A percentile compares a stretch with the other conserved stretches of the same genome.
Conservation (phyloP, 2,329 filamentous ascomycete species). For the Claviceps humidiphila region DNA sequence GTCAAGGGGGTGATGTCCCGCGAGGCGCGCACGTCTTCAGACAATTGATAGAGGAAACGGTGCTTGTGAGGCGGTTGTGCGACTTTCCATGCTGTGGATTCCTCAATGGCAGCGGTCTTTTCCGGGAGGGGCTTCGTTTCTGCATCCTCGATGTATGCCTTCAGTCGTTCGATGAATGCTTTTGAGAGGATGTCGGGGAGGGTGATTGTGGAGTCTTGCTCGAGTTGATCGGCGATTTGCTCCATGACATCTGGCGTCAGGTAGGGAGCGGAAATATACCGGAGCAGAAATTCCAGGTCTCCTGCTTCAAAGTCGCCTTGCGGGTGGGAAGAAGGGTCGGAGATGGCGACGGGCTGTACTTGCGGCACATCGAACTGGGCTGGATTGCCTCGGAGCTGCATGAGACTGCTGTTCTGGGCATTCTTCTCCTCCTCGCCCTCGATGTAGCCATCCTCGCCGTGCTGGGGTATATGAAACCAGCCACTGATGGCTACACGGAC, state of each 20-base stretch:
- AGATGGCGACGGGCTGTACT: conserved; percentile 37
- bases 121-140: conserved; percentile 37
- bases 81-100: conserved; percentile 53
- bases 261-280: conserved; percentile 82
- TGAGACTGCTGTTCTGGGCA: conserved; percentile 78
- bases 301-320: conserved; percentile 54
- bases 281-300: conserved; percentile 79
- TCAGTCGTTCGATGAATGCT: conserved; percentile 64
- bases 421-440: conserved; percentile 79
- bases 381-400: conserved; percentile 83
- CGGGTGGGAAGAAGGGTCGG: conserved; percentile 30
- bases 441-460: conserved; percentile 85
- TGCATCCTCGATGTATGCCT: conserved; percentile 53
- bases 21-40: conserved; percentile 22
- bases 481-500: conserved; percentile 96
- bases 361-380: conserved; percentile 79
- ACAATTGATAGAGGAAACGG: conserved; percentile 71
- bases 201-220: conserved; percentile 71
- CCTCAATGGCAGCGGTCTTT: conserved; percentile 42
- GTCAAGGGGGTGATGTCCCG: conserved; percentile 47
- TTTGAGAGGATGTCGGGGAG: conserved; percentile 33
- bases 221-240: conserved; percentile 66
- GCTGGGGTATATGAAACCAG: conserved; percentile 96
- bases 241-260: conserved; percentile 84
- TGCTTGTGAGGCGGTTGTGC: conserved; percentile 91